Evolutionary conservation across 164 flowering plant genomes (phyloP).

Genomic region (Hamamelis virginiana): DNA sequence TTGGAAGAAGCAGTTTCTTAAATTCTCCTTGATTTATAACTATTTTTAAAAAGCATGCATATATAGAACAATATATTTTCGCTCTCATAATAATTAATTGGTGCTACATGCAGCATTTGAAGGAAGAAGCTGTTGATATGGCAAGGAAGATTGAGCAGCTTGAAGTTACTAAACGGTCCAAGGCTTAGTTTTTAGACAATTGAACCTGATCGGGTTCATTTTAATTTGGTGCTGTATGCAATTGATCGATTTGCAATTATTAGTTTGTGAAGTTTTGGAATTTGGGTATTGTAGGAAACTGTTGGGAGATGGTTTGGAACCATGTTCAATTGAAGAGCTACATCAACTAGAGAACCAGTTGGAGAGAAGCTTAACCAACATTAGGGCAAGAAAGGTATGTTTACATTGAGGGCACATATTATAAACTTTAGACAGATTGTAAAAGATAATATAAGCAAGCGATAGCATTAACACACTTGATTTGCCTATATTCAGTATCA

Average conservation of each 20-base stretch:
- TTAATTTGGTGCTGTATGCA: no score
- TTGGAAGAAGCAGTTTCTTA: no score
- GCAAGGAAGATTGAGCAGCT: constrained; percentile 39
- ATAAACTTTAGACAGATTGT: not conserved
- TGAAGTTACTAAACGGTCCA: constrained; percentile 39
- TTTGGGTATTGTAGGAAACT: constrained; percentile 35
- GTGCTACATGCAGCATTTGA: constrained; percentile 21
- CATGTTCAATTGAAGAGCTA: constrained; percentile 46
- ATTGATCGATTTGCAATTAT: no score
- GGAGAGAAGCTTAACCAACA: constrained; percentile 44
- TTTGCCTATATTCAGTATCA: constrained; percentile 26
- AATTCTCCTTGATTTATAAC: no score
- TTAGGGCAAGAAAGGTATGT: constrained; percentile 56
- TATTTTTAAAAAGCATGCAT: no score
- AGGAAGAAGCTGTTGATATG: constrained; percentile 26
- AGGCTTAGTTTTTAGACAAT: not conserved
- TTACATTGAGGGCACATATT: not conserved
- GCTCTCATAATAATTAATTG: no score
- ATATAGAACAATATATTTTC: no score
- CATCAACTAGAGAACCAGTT: constrained; percentile 44
- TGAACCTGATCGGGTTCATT: no score
- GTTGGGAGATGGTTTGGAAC: constrained; percentile 46
- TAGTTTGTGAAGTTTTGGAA: not conserved
- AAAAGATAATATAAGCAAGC: not conserved
- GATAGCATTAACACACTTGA: not conserved